A percentile compares a stretch with the other conserved stretches of the same genome.
phyloP scores from a whole-genome alignment of 345 rosid species.

The Triadica sebifera region DNA sequence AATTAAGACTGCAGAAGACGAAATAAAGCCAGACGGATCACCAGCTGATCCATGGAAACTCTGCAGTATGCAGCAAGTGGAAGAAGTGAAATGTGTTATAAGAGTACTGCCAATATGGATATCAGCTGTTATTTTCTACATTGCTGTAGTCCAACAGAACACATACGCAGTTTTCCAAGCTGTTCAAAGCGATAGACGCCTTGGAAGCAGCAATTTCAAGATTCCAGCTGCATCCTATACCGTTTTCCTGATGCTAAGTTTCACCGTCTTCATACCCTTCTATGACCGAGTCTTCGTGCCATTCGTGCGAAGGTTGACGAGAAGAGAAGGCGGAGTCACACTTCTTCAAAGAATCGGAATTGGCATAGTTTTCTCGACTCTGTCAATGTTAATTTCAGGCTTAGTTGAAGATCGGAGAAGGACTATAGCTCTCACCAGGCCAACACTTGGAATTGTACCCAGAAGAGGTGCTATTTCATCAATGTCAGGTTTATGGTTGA shows the following conservation, averaged over 20 bases:
- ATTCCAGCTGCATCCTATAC: conserved; percentile 47
- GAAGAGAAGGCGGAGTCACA: conserved; percentile 49
- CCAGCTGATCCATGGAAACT: conserved; percentile 48
- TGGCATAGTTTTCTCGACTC: conserved; percentile 29
- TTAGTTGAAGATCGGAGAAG: conserved; percentile 38
- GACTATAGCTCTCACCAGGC: conserved; percentile 37
- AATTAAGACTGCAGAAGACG: conserved; percentile 31
- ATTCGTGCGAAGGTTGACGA: conserved; percentile 30
- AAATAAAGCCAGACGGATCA: conserved; percentile 45
- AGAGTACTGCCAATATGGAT: conserved; percentile 51
- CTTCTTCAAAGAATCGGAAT: conserved; percentile 48
- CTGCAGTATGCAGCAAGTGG: conserved; percentile 55
- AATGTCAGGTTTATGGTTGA: conserved; percentile 45
- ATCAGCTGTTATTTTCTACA: conserved; percentile 30
- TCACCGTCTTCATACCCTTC: conserved; percentile 39
- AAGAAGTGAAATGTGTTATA: conserved; percentile 49
- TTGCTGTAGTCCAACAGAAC: conserved; percentile 39
- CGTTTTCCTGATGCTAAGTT: conserved; percentile 45
- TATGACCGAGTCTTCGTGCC: conserved; percentile 45
- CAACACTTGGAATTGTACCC: conserved; percentile 39
- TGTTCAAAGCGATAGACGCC: conserved; percentile 35
- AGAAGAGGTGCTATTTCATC: conserved; percentile 49
- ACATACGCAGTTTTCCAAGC: conserved; percentile 54
- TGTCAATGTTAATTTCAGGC: conserved; percentile 40
- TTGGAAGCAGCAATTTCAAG: conserved; percentile 35